A percentile compares a stretch with the other conserved stretches of the same genome.
Evolutionary conservation across 2,329 filamentous ascomycete genomes (phyloP).

Genomic region (Talaromyces rugulosus): DNA sequence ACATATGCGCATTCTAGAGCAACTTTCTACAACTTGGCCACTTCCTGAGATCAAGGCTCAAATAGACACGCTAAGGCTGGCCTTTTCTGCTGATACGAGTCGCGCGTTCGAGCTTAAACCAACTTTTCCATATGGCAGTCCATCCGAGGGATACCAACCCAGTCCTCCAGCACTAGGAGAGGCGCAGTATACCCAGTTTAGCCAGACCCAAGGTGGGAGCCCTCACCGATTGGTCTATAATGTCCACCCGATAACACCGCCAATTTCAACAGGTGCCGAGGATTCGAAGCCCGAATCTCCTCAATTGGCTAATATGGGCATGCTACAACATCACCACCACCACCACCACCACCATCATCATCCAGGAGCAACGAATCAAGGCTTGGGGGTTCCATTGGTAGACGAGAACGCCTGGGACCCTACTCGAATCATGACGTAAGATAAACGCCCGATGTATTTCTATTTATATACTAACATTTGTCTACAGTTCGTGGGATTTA

Average conservation of each 20-base stretch:
- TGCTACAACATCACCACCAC: conserved; percentile 32
- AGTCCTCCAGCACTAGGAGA: conserved; percentile 57
- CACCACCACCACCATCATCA: conserved; percentile 30
- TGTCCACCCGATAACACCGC: conserved; percentile 71
- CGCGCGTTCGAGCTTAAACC: conserved; percentile 87
- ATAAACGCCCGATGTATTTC: conserved; percentile 18
- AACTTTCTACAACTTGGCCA: conserved; percentile 75
- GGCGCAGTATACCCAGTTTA: conserved; percentile 49
- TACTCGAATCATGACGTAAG: conserved; percentile 84
- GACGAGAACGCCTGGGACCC: conserved; percentile 78
- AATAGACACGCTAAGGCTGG: conserved; percentile 81
- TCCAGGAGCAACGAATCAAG: conserved; percentile 32
- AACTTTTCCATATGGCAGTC: conserved; percentile 81
- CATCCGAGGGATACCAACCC: conserved; percentile 59
- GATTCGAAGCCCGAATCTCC: conserved; percentile 74
- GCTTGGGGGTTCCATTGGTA: conserved; percentile 55
- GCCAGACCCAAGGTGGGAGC: conserved; percentile 42
- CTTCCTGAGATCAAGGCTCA: conserved; percentile 88
- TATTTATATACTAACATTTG: conserved; percentile 23
- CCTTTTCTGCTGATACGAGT: conserved; percentile 80
- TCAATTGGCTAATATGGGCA: conserved; percentile 59
- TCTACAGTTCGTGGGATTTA: conserved; percentile 80
- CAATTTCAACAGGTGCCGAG: conserved; percentile 67
- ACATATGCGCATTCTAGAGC: conserved; percentile 90
- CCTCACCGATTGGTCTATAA: conserved; percentile 46